Evolutionary conservation across 768 basidiomycete genomes (phyloP).

Genomic region (Sarcodon aspratus): DNA sequence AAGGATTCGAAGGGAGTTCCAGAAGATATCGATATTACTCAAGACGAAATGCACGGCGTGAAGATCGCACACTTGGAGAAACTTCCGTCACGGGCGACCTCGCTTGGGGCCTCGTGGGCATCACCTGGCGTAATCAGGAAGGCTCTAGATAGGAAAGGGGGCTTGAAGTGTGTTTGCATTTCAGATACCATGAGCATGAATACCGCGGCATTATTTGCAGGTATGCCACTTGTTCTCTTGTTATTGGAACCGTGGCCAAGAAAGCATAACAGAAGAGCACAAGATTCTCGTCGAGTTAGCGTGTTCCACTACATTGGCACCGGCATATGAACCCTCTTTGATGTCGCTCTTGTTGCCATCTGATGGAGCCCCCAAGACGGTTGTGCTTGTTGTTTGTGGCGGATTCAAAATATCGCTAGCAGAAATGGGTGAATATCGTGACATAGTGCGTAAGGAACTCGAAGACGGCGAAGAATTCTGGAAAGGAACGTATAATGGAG

Average conservation of each 20-base stretch:
- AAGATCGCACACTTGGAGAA: conserved; percentile 43
- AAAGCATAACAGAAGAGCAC: conserved; percentile 45
- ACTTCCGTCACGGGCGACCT: conserved; percentile 57
- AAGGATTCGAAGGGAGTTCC: conserved; percentile 26
- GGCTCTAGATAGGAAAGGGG: conserved; percentile 49
- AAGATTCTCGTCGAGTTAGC: conserved; percentile 67
- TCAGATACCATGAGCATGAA: conserved; percentile 65
- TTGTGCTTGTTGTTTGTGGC: conserved; percentile 63
- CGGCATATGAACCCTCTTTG: conserved; percentile 48
- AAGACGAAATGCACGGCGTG: conserved; percentile 32
- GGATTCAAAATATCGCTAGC: conserved; percentile 56
- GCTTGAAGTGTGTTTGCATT: conserved; percentile 45
- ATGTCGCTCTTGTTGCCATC: conserved; percentile 36
- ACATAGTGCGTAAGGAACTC: conserved; percentile 24
- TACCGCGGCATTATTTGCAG: conserved; percentile 40
- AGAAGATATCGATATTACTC: conserved; percentile 27
- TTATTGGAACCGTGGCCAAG: not conserved
- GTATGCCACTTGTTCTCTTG: conserved; percentile 23
- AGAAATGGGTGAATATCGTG: conserved; percentile 38
- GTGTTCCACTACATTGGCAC: conserved; percentile 56
- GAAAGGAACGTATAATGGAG: conserved; percentile 19
- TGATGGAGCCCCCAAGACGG: conserved; percentile 19
- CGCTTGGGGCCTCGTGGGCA: conserved; percentile 60
- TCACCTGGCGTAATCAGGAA: conserved; percentile 49
- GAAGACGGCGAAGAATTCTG: conserved; percentile 15